Percentiles rank a stretch among this genome's conserved stretches.
Evolutionary conservation across 306 rosid genomes (phyloP).

Genomic region (Nissolia schottii): DNA sequence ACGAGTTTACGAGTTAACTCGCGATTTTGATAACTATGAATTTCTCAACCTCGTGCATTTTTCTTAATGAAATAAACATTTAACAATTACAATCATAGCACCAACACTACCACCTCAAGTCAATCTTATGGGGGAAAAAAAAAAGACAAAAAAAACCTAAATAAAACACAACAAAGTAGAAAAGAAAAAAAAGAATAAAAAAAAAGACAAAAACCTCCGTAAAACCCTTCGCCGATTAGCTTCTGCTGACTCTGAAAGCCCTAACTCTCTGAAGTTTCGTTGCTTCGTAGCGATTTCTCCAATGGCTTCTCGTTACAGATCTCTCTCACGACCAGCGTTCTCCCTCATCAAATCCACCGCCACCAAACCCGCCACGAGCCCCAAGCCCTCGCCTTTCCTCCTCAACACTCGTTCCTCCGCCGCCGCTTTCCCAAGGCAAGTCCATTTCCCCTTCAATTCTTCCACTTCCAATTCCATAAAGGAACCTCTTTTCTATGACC

Average conservation of each 20-base stretch:
- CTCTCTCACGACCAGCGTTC: constrained; percentile 56
- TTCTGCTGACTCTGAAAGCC: background rate
- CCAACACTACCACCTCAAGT: no score
- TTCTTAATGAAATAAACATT: no score
- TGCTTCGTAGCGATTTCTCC: background rate
- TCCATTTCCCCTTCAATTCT: background rate
- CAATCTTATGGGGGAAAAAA: no score
- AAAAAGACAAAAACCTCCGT: constrained; percentile 26
- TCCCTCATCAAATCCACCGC: constrained; percentile 52
- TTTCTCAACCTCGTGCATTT: no score
- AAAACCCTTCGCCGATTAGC: constrained; percentile 34
- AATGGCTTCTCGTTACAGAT: constrained; percentile 88
- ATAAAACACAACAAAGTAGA: no score
- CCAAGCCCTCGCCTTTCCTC: constrained; percentile 40
- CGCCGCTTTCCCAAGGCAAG: constrained; percentile 50
- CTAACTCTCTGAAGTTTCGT: background rate
- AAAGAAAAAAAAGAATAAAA: no score
- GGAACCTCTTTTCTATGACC: background rate
- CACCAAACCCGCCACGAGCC: constrained; percentile 35
- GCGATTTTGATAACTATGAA: no score
- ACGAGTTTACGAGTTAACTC: no score
- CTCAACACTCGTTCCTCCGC: constrained; percentile 40
- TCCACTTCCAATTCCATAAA: background rate
- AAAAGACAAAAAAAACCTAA: no score
- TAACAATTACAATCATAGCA: background rate